These are phyloP conservation scores for Hortiboletus campestris DNA, from an alignment of 768 basidiomycete species.

Conservation along the genomic window DNA sequence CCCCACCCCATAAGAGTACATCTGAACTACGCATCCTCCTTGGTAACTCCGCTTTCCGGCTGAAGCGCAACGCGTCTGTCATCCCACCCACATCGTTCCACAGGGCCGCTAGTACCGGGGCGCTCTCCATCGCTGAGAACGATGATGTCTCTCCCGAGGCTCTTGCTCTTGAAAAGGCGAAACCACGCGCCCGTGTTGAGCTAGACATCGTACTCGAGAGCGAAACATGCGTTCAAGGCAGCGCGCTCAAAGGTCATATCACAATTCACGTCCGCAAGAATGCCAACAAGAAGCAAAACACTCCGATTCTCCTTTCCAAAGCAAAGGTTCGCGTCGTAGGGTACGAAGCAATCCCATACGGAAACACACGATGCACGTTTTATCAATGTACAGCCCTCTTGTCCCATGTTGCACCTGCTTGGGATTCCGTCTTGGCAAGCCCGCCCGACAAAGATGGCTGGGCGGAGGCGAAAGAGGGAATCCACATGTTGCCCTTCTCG, in stretches of 20 bases:
- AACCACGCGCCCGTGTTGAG: conserved; percentile 71
- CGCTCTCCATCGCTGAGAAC: not conserved
- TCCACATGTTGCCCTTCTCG: conserved; percentile 69
- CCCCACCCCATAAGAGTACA: conserved; percentile 46
- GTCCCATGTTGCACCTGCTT: conserved; percentile 46
- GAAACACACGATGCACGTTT: conserved; percentile 70
- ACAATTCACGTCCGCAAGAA: conserved; percentile 61
- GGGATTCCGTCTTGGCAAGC: conserved; percentile 43
- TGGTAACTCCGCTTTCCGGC: conserved; percentile 55
- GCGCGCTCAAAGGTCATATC: conserved; percentile 65
- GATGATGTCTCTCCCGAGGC: conserved; percentile 20
- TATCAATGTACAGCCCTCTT: conserved; percentile 69
- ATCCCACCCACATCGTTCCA: conserved; percentile 27
- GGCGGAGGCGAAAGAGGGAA: conserved; percentile 59
- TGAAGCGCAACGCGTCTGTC: conserved; percentile 53
- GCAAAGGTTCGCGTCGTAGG: conserved; percentile 83
- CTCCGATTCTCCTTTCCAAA: conserved; percentile 61
- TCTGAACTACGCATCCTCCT: conserved; percentile 61
- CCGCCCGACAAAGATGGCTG: conserved; percentile 60
- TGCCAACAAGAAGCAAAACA: conserved; percentile 46
- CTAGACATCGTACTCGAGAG: conserved; percentile 78
- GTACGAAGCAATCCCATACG: conserved; percentile 67
- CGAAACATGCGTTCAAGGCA: conserved; percentile 78
- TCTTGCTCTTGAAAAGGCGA: conserved; percentile 68
- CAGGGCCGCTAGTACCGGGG: conserved; percentile 6